A percentile compares a stretch with the other conserved stretches of the same genome.
phyloP scores from a whole-genome alignment of 2,329 filamentous ascomycete genomes.

The Fusarium fujikuroi region DNA sequence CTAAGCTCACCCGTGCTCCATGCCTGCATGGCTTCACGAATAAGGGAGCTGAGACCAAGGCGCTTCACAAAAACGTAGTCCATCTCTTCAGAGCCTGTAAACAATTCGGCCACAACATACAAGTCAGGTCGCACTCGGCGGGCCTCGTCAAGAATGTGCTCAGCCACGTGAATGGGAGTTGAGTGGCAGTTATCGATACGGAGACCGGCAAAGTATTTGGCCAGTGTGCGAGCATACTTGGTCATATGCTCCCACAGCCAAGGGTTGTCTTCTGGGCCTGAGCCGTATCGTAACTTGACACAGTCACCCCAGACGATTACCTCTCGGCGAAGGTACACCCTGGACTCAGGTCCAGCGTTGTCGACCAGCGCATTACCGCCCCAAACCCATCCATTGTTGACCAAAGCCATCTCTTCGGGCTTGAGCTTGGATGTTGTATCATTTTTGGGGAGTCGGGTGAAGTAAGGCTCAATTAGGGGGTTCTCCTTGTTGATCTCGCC shows the following conservation, averaged over 20 bases:
- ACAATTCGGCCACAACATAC: constrained; percentile 93
- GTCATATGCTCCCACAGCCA: constrained; percentile 98
- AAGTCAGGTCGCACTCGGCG: constrained; percentile 86
- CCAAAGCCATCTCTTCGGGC: constrained; percentile 80
- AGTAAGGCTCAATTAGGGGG: constrained; percentile 93
- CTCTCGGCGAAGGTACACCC: constrained; percentile 93
- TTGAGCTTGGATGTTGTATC: constrained; percentile 80
- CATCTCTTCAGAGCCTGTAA: constrained; percentile 94
- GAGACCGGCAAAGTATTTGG: constrained; percentile 94
- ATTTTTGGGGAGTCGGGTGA: constrained; percentile 87
- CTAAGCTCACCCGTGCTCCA: constrained; percentile 96
- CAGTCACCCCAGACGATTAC: constrained; percentile 99
- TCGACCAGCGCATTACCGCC: constrained; percentile 93
- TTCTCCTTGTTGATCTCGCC: constrained; percentile 81
- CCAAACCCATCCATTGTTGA: constrained; percentile 99
- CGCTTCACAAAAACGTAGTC: constrained; percentile 96
- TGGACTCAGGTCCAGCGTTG: constrained; percentile 88
- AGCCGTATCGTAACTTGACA: constrained; percentile 93
- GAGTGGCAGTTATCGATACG: constrained; percentile 99
- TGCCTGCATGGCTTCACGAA: constrained; percentile 97
- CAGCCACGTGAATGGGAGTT: constrained; percentile 91
- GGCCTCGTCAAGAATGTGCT: constrained; percentile 95
- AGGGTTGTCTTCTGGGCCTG: constrained; percentile 82
- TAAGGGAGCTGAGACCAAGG: constrained; percentile 88
- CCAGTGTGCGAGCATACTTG: constrained; percentile 88